Evolutionary conservation across 139 green algal genomes (phyloP), one percentile per base, ranked within the genome.

Genomic region (Micromonas commoda): DNA sequence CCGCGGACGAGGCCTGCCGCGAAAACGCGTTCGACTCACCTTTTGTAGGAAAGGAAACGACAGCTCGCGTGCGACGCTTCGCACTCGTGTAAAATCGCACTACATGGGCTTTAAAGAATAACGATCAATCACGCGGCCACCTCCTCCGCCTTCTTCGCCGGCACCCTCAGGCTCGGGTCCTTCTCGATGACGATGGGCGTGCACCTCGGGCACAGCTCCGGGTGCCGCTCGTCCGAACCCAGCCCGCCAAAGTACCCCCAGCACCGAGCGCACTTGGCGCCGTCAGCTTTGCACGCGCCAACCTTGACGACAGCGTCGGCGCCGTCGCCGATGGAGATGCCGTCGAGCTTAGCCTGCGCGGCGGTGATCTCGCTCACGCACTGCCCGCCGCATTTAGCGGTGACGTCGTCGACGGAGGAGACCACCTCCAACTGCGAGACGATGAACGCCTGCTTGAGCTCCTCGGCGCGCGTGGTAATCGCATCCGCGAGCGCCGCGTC

Each of bases 231-330:
- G 34, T 87, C 71, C 9, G 53, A 24, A 0, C 86, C 91, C 4
- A 93, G 84, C 21, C 51, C 20, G 0, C 64, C n/a, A 52, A 85
- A 91, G 85, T 96, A 98, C 82, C 96, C 97, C 95, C 95, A 99
- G 85, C 95, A 99, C 65, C 95, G 89, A 29, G 83, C 87, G 85
- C 94, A 98, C 80, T 97, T 97, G 54, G 26, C n/a, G 33, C 95
- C 94, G 0, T 80, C 77, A 3, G 95, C 95, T 0, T 82, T 76
- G 0, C 31, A 32, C n/a, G 98, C 89, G 9, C 92, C 93, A 67
- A 97, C 87, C 32, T 93, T 85, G 82, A 97, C 92, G 38, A 80
- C 79, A 65, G 34, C 32, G 34, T 6, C 24, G 67, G 16, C 32
- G 67, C 32, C 32, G 67, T 52, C 32, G 67, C 24, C 24, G 67